Percentiles rank a stretch among this genome's conserved stretches.
These are phyloP conservation scores for Puccinia coronata DNA, from an alignment of 1,284 basidiomycete genomes.

Conservation along the genomic window DNA sequence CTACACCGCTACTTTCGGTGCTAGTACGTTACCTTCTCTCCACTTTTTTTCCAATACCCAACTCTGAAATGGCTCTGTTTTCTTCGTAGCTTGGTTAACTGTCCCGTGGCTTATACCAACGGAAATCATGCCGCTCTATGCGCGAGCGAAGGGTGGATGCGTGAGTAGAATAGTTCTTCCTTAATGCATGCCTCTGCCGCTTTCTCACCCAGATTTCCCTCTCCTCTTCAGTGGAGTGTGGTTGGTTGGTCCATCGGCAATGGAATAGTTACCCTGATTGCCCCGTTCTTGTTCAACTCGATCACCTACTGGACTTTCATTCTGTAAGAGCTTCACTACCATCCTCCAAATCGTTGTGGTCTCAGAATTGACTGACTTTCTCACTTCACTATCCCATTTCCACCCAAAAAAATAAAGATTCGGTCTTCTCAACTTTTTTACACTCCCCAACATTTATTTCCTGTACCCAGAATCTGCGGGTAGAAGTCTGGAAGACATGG, in stretches of 20 bases:
- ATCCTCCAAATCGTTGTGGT: too few species aligned
- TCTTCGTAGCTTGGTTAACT: constrained; percentile 46
- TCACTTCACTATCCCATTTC: too few species aligned
- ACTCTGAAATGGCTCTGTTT: background rate
- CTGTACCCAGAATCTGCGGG: constrained; percentile 69
- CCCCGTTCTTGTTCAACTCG: constrained; percentile 47
- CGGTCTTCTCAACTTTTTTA: constrained; percentile 47
- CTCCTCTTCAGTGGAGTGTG: constrained; percentile 38
- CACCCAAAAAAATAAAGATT: too few species aligned
- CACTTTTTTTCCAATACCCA: background rate
- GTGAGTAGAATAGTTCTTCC: background rate
- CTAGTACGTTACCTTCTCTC: constrained; percentile 10
- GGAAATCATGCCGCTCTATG: constrained; percentile 50
- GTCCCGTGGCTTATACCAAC: constrained; percentile 50
- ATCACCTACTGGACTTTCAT: constrained; percentile 50
- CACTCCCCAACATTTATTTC: constrained; percentile 48
- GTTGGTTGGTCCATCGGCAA: constrained; percentile 50
- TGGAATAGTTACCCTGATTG: constrained; percentile 41
- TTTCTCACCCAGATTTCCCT: background rate
- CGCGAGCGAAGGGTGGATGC: constrained; percentile 43
- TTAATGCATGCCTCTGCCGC: background rate
- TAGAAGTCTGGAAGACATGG: constrained; percentile 74
- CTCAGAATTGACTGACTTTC: too few species aligned
- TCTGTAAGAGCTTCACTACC: constrained; percentile 21
- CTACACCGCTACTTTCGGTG: constrained; percentile 50